These are phyloP conservation scores for Scleromitrula shiraiana DNA, from an alignment of 2,329 filamentous ascomycete genomes.

Conservation along the genomic window DNA sequence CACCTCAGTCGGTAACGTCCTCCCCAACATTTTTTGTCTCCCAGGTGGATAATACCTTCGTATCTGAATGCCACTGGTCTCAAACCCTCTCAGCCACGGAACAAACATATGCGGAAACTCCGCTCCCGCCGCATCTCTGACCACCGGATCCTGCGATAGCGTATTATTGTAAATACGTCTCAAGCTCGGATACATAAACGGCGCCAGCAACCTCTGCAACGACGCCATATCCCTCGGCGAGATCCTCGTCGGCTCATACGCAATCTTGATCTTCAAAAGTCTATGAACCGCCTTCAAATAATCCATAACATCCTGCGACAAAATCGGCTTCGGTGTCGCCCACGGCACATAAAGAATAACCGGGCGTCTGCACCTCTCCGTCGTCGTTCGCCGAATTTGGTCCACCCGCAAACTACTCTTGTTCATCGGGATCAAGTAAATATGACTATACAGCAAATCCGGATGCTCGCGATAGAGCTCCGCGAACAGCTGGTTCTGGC, in stretches of 20 bases:
- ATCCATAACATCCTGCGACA: background rate
- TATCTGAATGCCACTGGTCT: constrained; percentile 3
- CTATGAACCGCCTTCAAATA: background rate
- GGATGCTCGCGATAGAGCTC: too few species aligned
- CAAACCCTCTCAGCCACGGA: constrained; percentile 3
- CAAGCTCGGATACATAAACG: constrained; percentile 1
- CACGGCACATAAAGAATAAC: constrained; percentile 1
- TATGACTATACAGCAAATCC: too few species aligned
- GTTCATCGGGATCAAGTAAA: too few species aligned
- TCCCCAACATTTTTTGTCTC: background rate
- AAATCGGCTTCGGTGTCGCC: background rate
- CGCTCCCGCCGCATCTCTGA: background rate
- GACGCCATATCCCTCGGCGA: background rate
- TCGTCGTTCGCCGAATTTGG: too few species aligned
- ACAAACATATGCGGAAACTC: background rate
- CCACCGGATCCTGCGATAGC: background rate
- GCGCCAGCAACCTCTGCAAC: background rate
- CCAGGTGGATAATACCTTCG: background rate
- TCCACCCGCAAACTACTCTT: too few species aligned
- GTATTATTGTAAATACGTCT: constrained; percentile 6
- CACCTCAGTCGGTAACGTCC: background rate
- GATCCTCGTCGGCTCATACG: too few species aligned
- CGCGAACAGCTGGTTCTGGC: too few species aligned
- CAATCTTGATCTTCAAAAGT: background rate
- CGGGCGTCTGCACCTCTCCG: background rate